phyloP scores from a whole-genome alignment of 2,329 filamentous ascomycete species.

The Exserohilum rostratum region DNA sequence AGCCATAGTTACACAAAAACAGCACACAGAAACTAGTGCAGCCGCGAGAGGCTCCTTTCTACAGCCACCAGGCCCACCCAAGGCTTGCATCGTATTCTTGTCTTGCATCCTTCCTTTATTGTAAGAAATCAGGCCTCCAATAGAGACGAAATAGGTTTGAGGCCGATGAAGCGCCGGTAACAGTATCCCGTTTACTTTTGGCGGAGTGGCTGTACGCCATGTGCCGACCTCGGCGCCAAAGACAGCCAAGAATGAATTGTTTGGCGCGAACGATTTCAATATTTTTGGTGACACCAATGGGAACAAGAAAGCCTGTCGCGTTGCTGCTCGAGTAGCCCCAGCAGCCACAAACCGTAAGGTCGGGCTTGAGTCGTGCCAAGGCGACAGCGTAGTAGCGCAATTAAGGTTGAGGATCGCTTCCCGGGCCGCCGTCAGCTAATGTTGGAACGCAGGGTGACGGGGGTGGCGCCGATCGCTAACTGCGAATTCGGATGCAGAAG shows the following conservation, averaged over 20 bases:
- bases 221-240: constrained; percentile 16
- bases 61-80: background rate
- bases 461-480: constrained; percentile 32
- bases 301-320: constrained; percentile 12
- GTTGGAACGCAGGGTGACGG: constrained; percentile 24
- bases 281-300: background rate
- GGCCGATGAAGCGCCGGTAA: background rate
- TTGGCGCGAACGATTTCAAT: constrained; percentile 1
- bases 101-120: background rate
- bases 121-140: background rate
- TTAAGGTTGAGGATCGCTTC: constrained; percentile 31
- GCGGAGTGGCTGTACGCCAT: constrained; percentile 1
- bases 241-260: background rate
- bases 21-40: constrained; percentile 1
- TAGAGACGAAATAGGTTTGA: background rate
- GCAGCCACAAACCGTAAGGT: constrained; percentile 12
- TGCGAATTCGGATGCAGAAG: constrained; percentile 14
- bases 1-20: constrained; percentile 4
- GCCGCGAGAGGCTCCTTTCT: background rate
- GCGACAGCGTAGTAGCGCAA: constrained; percentile 22
- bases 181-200: background rate
- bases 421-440: constrained; percentile 26
- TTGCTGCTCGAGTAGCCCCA: constrained; percentile 15
- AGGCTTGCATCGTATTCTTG: background rate
- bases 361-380: constrained; percentile 7